Conservation (phyloP, 805 yeast species). For the Wickerhamomyces bisporus region DNA sequence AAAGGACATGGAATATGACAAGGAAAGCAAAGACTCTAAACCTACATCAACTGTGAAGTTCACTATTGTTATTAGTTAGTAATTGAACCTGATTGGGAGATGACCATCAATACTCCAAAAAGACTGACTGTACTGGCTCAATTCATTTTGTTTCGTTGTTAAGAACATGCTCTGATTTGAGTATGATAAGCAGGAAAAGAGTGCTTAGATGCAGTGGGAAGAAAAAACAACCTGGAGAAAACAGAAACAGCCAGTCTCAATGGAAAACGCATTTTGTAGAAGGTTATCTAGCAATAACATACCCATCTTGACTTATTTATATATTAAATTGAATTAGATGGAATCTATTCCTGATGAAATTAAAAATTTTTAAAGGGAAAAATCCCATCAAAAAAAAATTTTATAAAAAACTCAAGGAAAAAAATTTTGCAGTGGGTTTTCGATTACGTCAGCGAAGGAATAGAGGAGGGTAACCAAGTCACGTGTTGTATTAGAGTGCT, state of each 20-base stretch:
- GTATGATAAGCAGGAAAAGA: too few species aligned
- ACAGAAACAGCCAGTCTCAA: background rate
- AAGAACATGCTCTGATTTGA: background rate
- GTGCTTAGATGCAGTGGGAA: background rate
- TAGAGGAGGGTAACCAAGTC: background rate
- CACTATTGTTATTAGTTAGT: slow-evolving; percentile 29
- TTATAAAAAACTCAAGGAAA: background rate
- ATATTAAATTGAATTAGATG: slow-evolving; percentile 9
- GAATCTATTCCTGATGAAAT: slow-evolving; percentile 3
- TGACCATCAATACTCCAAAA: too few species aligned
- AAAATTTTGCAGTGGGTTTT: slow-evolving; percentile 7
- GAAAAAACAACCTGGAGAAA: background rate
- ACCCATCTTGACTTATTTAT: slow-evolving; percentile 26
- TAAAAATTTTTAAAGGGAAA: slow-evolving; percentile 7
- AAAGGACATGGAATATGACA: too few species aligned
- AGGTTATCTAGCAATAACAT: too few species aligned
- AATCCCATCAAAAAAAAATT: slow-evolving; percentile 2
- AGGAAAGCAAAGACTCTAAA: too few species aligned
- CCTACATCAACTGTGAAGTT: slow-evolving; percentile 54
- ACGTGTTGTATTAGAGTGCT: background rate
- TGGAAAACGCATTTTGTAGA: too few species aligned
- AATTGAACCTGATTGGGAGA: background rate
- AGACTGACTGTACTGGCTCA: too few species aligned
- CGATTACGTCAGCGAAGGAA: background rate
- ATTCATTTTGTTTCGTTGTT: background rate